These are phyloP conservation scores for Neurospora sp. DNA, from an alignment of 495 filamentous ascomycete species.

Conservation along the genomic window DNA sequence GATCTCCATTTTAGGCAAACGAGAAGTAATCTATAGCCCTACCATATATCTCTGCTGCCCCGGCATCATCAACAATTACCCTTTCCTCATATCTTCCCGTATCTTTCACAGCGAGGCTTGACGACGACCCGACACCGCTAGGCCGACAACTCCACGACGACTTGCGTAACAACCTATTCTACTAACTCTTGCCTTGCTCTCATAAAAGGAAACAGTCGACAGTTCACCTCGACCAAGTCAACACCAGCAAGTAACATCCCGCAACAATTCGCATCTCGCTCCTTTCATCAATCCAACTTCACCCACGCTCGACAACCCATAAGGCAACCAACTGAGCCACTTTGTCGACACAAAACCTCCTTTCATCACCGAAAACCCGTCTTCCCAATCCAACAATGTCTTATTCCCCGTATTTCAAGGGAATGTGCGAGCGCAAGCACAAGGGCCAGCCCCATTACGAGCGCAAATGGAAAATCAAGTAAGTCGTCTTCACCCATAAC, in stretches of 20 bases:
- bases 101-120: accelerated
- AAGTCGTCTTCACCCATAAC: neutral
- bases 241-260: neutral
- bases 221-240: neutral
- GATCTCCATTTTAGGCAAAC: no score
- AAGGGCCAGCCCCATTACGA: neutral
- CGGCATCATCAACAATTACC: neutral
- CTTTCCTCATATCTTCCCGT: neutral
- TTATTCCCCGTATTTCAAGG: neutral
- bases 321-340: no score
- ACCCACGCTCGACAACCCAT: no score
- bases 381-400: neutral
- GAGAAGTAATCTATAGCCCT: neutral
- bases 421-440: neutral
- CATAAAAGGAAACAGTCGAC: neutral
- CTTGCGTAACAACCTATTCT: neutral
- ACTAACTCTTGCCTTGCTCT: neutral
- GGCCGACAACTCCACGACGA: neutral
- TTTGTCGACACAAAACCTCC: no score
- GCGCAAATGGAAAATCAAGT: neutral
- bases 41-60: neutral
- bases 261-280: neutral
- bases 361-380: no score
- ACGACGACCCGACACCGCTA: neutral
- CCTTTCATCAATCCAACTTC: neutral